Evolutionary conservation across 345 rosid genomes (phyloP).

Genomic region (Brassica carinata): DNA sequence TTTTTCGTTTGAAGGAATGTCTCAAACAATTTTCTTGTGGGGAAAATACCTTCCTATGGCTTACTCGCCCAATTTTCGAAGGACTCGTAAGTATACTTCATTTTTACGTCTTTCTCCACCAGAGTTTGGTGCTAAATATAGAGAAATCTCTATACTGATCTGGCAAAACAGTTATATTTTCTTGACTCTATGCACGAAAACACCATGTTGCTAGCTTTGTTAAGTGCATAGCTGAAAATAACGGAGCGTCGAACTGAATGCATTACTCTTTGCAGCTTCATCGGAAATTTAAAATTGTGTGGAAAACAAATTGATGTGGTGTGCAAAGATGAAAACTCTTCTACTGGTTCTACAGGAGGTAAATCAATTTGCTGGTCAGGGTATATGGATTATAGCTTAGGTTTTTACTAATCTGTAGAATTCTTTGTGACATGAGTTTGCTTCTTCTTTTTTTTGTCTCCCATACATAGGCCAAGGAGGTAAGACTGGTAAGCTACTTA

Average conservation of each 20-base stretch:
- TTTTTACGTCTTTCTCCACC: not conserved
- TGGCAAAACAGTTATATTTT: conserved; percentile 1
- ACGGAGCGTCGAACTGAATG: conserved; percentile 10
- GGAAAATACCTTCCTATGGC: conserved; percentile 82
- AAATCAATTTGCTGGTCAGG: conserved; percentile 22
- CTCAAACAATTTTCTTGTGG: conserved; percentile 83
- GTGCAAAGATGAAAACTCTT: conserved; percentile 53
- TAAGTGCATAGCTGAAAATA: conserved; percentile 8
- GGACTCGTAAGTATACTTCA: conserved; percentile 65
- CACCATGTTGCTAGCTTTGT: conserved; percentile 12
- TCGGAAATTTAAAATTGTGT: conserved; percentile 77
- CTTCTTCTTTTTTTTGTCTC: conserved; percentile 13
- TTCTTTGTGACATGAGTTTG: conserved; percentile 8
- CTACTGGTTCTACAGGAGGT: conserved; percentile 63
- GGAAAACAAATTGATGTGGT: conserved; percentile 69
- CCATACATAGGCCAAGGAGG: conserved; percentile 59
- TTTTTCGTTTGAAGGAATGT: conserved; percentile 65
- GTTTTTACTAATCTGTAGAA: not conserved
- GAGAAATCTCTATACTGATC: conserved; percentile 4
- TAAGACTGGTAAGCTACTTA: conserved; percentile 73
- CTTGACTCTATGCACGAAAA: not conserved
- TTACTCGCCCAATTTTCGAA: conserved; percentile 56
- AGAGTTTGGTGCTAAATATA: conserved; percentile 4
- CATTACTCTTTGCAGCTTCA: conserved; percentile 56
- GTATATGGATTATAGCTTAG: conserved; percentile 9